phyloP scores from a whole-genome alignment of 2,329 filamentous ascomycete species.

The Calonectria ilicicola region DNA sequence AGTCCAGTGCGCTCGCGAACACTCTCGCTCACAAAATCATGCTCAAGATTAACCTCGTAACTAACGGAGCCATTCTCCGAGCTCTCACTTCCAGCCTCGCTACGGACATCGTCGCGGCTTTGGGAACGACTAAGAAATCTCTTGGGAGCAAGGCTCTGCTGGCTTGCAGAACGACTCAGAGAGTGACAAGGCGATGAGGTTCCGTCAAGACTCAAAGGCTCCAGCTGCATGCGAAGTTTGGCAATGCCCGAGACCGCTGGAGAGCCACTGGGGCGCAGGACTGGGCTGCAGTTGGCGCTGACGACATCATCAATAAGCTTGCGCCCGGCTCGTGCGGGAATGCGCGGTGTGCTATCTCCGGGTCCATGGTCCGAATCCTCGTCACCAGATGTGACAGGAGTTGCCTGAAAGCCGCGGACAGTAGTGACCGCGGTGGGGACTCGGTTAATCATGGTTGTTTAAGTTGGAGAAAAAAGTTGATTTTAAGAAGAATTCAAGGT shows the following conservation, averaged over 20 bases:
- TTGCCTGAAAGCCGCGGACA: constrained; percentile 68
- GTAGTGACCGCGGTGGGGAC: constrained; percentile 64
- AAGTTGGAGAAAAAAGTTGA: constrained; percentile 27
- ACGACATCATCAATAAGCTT: constrained; percentile 66
- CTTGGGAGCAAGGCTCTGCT: constrained; percentile 58
- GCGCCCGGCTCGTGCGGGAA: constrained; percentile 52
- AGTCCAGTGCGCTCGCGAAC: constrained; percentile 59
- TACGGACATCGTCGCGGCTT: constrained; percentile 68
- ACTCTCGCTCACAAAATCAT: constrained; percentile 84
- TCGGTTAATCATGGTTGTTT: constrained; percentile 58
- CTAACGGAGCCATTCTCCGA: constrained; percentile 83
- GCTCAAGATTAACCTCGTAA: constrained; percentile 86
- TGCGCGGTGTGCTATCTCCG: constrained; percentile 51
- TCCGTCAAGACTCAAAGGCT: constrained; percentile 77
- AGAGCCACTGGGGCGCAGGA: constrained; percentile 64
- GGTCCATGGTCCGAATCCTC: constrained; percentile 66
- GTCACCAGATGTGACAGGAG: constrained; percentile 66
- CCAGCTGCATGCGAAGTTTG: constrained; percentile 83
- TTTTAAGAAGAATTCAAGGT: constrained; percentile 20
- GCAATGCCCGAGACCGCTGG: constrained; percentile 80
- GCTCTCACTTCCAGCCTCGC: constrained; percentile 65
- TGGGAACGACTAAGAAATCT: constrained; percentile 65
- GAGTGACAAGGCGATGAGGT: constrained; percentile 68
- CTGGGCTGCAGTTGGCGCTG: constrained; percentile 73
- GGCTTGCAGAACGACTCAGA: constrained; percentile 65